Conservation (phyloP, 306 rosid species). For the Citrullus amarus region DNA sequence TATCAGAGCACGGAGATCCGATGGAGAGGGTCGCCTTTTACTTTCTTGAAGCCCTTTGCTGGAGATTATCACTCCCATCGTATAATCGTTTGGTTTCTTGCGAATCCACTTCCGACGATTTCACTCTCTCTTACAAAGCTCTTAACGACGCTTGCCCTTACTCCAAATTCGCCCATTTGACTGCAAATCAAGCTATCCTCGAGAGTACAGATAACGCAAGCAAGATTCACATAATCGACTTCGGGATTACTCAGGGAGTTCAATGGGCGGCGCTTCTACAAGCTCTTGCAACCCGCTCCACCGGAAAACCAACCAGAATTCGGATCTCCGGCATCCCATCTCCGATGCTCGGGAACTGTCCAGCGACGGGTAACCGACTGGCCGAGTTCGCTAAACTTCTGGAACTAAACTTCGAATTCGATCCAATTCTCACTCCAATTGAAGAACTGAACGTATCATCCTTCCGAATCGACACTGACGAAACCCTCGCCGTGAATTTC, state of each 20-base stretch:
- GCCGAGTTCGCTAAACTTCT: conserved; percentile 67
- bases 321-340: conserved; percentile 89
- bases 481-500: conserved; percentile 72
- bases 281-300: conserved; percentile 76
- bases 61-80: conserved; percentile 19
- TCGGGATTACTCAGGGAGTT: conserved; percentile 85
- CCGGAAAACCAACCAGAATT: conserved; percentile 58
- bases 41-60: conserved; percentile 51
- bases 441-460: conserved; percentile 39
- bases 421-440: conserved; percentile 61
- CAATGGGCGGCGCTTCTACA: conserved; percentile 94
- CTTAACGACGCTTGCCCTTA: conserved; percentile 90
- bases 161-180: conserved; percentile 84
- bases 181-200: conserved; percentile 87
- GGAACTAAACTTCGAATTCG: conserved; percentile 55
- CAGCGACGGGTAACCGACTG: conserved; percentile 68
- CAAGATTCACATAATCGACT: conserved; percentile 76
- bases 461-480: conserved; percentile 44
- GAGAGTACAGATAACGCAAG: conserved; percentile 61
- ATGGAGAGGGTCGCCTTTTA: conserved; percentile 50
- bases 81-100: conserved; percentile 10
- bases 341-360: conserved; percentile 46
- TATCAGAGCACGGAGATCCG: conserved; percentile 72
- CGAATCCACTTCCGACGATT: conserved; percentile 40
- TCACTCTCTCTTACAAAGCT: conserved; percentile 66